phyloP scores from a whole-genome alignment of 306 rosid species.

The Psophocarpus tetragonolobus region DNA sequence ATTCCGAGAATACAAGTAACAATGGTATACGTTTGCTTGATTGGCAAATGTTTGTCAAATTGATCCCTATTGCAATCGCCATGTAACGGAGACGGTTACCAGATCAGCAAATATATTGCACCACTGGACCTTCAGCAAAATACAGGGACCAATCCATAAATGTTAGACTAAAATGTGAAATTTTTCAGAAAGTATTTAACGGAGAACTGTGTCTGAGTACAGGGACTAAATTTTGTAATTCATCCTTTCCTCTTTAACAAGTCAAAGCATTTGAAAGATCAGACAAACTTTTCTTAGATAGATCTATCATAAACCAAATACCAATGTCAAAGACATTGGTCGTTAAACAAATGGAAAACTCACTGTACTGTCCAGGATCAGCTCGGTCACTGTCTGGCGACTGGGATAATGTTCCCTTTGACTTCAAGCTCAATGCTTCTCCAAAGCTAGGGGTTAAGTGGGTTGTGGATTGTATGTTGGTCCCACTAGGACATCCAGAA shows the following conservation, averaged over 20 bases:
- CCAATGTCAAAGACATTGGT: background rate
- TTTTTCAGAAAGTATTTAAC: background rate
- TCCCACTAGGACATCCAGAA: too few species aligned
- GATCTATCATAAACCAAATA: background rate
- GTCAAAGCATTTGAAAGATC: background rate
- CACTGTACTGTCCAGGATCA: background rate
- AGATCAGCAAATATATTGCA: background rate
- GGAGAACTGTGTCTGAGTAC: background rate
- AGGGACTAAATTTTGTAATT: background rate
- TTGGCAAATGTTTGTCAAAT: background rate
- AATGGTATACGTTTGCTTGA: background rate
- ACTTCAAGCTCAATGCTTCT: background rate
- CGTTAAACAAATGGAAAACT: background rate
- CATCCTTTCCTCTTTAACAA: background rate
- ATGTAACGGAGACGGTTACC: background rate
- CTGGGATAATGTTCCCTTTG: background rate
- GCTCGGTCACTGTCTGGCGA: background rate
- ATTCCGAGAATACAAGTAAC: too few species aligned
- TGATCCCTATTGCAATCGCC: background rate
- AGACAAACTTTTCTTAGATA: background rate
- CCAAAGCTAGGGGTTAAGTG: background rate
- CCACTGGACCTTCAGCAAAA: background rate
- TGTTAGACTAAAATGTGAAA: background rate
- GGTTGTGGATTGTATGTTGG: background rate
- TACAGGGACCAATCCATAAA: background rate